A percentile compares a stretch with the other conserved stretches of the same genome.
Conservation (phyloP, 306 rosid genomes). For the Gastrolobium bilobum region DNA sequence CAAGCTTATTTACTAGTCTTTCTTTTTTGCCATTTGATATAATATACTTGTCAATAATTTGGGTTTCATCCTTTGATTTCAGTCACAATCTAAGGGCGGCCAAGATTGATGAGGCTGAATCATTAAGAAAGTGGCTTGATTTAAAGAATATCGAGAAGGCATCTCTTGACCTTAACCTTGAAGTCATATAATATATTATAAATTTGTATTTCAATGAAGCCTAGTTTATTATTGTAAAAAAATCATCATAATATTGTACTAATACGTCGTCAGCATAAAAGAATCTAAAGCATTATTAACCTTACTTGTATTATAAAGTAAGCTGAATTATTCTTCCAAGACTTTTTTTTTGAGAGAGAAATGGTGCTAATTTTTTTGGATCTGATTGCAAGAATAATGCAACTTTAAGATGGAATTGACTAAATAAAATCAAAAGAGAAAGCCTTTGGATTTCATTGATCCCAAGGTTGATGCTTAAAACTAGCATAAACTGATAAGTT, state of each 20-base stretch:
- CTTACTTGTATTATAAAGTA: slow-evolving; percentile 4
- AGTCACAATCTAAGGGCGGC: slow-evolving; percentile 40
- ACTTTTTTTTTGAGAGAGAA: slow-evolving; percentile 3
- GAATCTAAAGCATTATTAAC: slow-evolving; percentile 13
- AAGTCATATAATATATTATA: not conserved
- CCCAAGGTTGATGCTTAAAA: slow-evolving; percentile 18
- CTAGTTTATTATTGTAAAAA: not conserved
- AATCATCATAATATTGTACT: not conserved
- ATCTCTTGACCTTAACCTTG: not conserved
- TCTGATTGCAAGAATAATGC: not conserved
- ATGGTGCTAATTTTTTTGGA: not conserved
- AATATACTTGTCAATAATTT: slow-evolving; percentile 12
- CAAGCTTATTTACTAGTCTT: slow-evolving; percentile 20
- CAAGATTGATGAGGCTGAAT: slow-evolving; percentile 5
- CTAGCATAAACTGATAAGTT: not conserved
- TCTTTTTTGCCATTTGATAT: too few relatives aligned
- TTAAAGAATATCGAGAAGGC: not conserved
- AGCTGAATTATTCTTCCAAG: slow-evolving; percentile 2
- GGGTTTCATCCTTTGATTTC: not conserved
- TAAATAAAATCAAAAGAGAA: slow-evolving; percentile 27
- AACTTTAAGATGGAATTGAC: not conserved
- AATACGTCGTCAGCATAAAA: not conserved
- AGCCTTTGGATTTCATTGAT: not conserved
- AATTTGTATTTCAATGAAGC: not conserved
- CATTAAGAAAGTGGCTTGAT: slow-evolving; percentile 23